phyloP scores from a whole-genome alignment of 2,329 filamentous ascomycete genomes.

The Penicillium italicum region DNA sequence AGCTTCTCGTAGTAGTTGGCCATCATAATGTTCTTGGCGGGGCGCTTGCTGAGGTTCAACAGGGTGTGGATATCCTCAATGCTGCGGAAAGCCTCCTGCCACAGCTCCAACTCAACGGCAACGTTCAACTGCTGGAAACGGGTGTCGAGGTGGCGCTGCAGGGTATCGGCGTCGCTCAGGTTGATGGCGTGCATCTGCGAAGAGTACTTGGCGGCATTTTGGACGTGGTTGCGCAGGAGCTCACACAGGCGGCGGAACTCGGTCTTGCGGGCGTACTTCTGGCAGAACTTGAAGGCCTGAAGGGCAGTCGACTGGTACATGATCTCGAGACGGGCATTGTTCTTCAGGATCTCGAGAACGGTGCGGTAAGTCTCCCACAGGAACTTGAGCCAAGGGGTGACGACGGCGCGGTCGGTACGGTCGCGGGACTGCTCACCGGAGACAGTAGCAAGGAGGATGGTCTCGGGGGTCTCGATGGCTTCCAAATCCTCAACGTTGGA shows the following conservation, averaged over 20 bases:
- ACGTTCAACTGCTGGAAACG: slow-evolving; percentile 98
- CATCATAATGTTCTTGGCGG: slow-evolving; percentile 99
- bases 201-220: slow-evolving; percentile 98
- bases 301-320: slow-evolving; percentile 98
- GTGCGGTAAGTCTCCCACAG: slow-evolving; percentile 99
- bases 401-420: slow-evolving; percentile 94
- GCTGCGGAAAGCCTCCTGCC: slow-evolving; percentile 99
- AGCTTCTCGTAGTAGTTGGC: slow-evolving; percentile 99
- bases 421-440: slow-evolving; percentile 97
- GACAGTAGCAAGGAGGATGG: slow-evolving; percentile 93
- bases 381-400: slow-evolving; percentile 99
- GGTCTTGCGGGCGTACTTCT: slow-evolving; percentile 97
- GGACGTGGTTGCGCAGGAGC: slow-evolving; percentile 95
- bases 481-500: slow-evolving; percentile 90
- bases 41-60: slow-evolving; percentile 94
- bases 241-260: slow-evolving; percentile 98
- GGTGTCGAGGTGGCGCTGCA: slow-evolving; percentile 95
- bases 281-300: slow-evolving; percentile 98
- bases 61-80: slow-evolving; percentile 98
- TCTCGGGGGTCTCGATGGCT: slow-evolving; percentile 95
- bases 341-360: slow-evolving; percentile 96
- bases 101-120: slow-evolving; percentile 93
- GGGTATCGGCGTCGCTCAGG: slow-evolving; percentile 91
- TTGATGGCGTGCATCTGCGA: slow-evolving; percentile 99
- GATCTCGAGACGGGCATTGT: slow-evolving; percentile 94